phyloP scores from a whole-genome alignment of 148 eudicot genomes.

The Hydrangea macrophylla region DNA sequence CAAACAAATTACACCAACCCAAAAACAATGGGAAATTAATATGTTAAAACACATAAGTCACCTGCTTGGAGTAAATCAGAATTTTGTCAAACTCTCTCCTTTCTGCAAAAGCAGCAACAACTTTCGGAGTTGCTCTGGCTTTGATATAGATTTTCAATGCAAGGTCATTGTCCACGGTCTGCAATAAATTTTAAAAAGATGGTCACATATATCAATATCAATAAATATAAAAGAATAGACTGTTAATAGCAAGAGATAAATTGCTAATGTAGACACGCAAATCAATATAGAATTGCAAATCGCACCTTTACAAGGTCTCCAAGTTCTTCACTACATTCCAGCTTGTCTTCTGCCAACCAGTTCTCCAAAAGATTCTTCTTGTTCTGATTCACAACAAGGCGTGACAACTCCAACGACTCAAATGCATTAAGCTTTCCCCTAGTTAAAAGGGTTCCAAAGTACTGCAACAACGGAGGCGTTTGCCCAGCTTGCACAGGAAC shows the following conservation, averaged over 20 bases:
- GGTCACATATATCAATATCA: background rate
- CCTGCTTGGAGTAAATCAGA: conserved; percentile 93
- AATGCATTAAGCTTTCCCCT: conserved; percentile 93
- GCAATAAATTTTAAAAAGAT: conserved; percentile 27
- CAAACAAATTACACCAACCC: no score
- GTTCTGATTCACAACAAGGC: conserved; percentile 95
- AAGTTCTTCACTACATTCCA: conserved; percentile 98
- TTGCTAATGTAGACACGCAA: background rate
- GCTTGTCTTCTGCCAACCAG: conserved; percentile 96
- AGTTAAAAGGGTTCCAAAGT: conserved; percentile 89
- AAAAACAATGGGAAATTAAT: no score
- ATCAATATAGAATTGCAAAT: background rate
- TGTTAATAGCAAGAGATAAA: background rate
- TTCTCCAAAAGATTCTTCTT: conserved; percentile 93
- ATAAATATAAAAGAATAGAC: background rate
- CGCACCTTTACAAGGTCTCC: conserved; percentile 97
- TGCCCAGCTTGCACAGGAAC: conserved; percentile 99
- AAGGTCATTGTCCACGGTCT: conserved; percentile 98
- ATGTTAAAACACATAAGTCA: conserved; percentile 18
- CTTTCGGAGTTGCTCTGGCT: conserved; percentile 98
- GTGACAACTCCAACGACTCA: conserved; percentile 91
- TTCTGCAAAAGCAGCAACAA: conserved; percentile 96
- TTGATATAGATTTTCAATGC: conserved; percentile 91
- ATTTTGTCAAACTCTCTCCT: conserved; percentile 95
- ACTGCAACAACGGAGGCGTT: conserved; percentile 92